A percentile compares a stretch with the other conserved stretches of the same genome.
phyloP scores from a whole-genome alignment of 2,329 filamentous ascomycete genomes.

The Talaromyces islandicus region DNA sequence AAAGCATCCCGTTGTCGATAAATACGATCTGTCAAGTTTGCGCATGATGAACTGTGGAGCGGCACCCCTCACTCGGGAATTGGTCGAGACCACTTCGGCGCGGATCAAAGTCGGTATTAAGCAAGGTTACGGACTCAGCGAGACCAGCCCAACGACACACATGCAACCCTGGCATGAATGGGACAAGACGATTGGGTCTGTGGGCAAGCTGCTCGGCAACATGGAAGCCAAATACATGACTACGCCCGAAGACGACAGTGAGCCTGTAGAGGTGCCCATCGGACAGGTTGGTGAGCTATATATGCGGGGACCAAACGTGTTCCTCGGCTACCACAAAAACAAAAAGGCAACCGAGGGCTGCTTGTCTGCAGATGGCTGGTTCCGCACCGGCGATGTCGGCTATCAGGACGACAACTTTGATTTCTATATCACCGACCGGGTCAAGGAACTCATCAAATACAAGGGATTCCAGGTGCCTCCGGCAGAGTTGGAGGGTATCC shows the following conservation, averaged over 20 bases:
- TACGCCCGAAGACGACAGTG: slow-evolving; percentile 44
- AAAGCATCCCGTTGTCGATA: slow-evolving; percentile 70
- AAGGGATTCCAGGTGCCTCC: slow-evolving; percentile 68
- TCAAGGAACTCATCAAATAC: slow-evolving; percentile 61
- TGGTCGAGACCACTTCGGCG: slow-evolving; percentile 69
- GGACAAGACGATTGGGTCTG: slow-evolving; percentile 68
- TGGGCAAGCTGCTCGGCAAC: slow-evolving; percentile 72
- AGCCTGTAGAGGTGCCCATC: slow-evolving; percentile 50
- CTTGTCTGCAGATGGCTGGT: slow-evolving; percentile 66
- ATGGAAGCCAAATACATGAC: slow-evolving; percentile 75
- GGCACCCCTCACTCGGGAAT: slow-evolving; percentile 73
- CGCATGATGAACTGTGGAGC: slow-evolving; percentile 85
- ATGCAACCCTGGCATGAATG: slow-evolving; percentile 70
- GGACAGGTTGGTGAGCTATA: slow-evolving; percentile 66
- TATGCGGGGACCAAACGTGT: slow-evolving; percentile 59
- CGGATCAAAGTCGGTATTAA: slow-evolving; percentile 75
- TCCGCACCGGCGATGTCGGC: slow-evolving; percentile 85
- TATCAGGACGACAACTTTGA: slow-evolving; percentile 71
- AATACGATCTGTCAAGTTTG: slow-evolving; percentile 73
- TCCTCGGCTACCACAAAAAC: slow-evolving; percentile 58
- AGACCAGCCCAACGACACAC: slow-evolving; percentile 76
- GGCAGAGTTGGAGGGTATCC: slow-evolving; percentile 57
- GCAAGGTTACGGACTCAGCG: slow-evolving; percentile 86
- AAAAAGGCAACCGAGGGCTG: slow-evolving; percentile 51
- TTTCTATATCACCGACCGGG: slow-evolving; percentile 83